Conservation (phyloP, 179 eudicot genomes). For the Silene vulgaris region DNA sequence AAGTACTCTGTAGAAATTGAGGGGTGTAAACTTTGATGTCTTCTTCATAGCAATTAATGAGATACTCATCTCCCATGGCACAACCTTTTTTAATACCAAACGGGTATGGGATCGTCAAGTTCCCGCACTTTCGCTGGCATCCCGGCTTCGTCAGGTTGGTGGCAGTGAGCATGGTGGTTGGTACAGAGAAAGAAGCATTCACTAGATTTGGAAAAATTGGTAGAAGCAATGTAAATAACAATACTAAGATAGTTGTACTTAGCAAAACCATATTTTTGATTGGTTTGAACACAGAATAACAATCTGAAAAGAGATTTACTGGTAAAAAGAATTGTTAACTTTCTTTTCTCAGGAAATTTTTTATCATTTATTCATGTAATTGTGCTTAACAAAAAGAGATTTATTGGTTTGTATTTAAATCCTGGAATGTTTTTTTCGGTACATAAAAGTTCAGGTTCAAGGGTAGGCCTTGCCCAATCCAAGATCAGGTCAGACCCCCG, state of each 20-base stretch:
- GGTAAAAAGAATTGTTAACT: no score
- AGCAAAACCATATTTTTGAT: constrained; percentile 4
- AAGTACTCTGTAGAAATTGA: not conserved
- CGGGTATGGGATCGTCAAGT: constrained; percentile 29
- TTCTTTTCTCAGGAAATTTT: no score
- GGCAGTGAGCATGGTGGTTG: constrained; percentile 22
- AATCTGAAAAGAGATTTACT: no score
- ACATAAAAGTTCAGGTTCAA: no score
- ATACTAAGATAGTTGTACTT: not conserved
- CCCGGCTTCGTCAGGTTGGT: constrained; percentile 23
- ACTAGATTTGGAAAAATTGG: not conserved
- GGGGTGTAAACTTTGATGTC: not conserved
- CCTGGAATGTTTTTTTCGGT: no score
- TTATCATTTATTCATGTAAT: no score
- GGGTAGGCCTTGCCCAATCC: no score
- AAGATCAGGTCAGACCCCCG: no score
- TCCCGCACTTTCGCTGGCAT: constrained; percentile 27
- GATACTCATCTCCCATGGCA: constrained; percentile 15
- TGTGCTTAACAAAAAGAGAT: no score
- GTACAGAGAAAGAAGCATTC: not conserved
- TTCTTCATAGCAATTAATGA: not conserved
- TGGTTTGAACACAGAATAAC: no score
- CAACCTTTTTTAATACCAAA: constrained; percentile 26
- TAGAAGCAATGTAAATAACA: constrained; percentile 3
- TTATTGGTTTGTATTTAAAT: no score